phyloP scores from a whole-genome alignment of 306 rosid species.

The Lupinus albus region DNA sequence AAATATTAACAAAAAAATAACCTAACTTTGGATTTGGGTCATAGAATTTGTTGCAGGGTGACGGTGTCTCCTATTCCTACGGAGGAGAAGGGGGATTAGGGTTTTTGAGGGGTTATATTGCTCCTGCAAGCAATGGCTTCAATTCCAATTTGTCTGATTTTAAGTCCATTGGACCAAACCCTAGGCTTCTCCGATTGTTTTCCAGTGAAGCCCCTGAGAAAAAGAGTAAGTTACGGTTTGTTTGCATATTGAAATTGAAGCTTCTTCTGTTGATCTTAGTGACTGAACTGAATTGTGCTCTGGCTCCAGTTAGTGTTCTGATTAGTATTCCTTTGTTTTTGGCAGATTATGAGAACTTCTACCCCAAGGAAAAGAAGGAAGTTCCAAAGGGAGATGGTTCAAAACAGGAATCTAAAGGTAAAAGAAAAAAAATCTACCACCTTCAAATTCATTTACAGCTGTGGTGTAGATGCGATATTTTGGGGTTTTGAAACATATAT shows the following conservation, averaged over 20 bases:
- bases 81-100: slow-evolving; percentile 55
- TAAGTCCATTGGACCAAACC: slow-evolving; percentile 57
- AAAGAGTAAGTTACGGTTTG: slow-evolving; percentile 72
- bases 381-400: slow-evolving; percentile 69
- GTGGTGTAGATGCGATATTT: no score
- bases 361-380: slow-evolving; percentile 90
- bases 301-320: slow-evolving; percentile 24
- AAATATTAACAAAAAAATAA: neutral
- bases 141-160: slow-evolving; percentile 55
- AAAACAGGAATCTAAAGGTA: slow-evolving; percentile 84
- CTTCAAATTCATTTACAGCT: no score
- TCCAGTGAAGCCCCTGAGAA: slow-evolving; percentile 86
- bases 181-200: slow-evolving; percentile 62
- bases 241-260: neutral
- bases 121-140: slow-evolving; percentile 47
- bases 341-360: slow-evolving; percentile 85
- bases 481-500: neutral
- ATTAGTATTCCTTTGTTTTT: slow-evolving; percentile 12
- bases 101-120: slow-evolving; percentile 60
- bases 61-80: slow-evolving; percentile 36
- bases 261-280: slow-evolving; percentile 3
- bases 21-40: slow-evolving; percentile 25
- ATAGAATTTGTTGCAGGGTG: slow-evolving; percentile 58
- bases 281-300: neutral
- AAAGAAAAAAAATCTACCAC: neutral